Conservation (phyloP, 208 protist genomes). For the Kentomonas sorsogonicus region DNA sequence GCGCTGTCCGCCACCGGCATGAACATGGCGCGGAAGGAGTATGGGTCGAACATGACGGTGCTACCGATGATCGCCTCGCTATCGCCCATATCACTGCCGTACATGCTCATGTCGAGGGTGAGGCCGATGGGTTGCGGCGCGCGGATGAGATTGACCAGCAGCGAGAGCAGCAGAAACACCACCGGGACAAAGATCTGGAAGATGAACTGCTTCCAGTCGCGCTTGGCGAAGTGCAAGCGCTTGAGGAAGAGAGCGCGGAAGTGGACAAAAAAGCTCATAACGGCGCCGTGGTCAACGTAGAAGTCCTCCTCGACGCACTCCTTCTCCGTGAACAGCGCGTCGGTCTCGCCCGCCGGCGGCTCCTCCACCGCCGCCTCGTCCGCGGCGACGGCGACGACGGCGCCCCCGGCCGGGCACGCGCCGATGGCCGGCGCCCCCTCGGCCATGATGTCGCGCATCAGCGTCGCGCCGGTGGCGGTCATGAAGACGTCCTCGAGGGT, state of each 20-base stretch:
- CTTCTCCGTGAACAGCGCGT: slow-evolving; percentile 4
- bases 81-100: too few species aligned
- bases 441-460: slow-evolving; percentile 11
- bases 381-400: slow-evolving; percentile 1
- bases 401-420: neutral
- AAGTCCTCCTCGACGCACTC: slow-evolving; percentile 22
- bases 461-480: slow-evolving; percentile 19
- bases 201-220: slow-evolving; percentile 57
- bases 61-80: too few species aligned
- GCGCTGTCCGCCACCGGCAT: slow-evolving; percentile 12
- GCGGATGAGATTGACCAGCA: slow-evolving; percentile 54
- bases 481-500: slow-evolving; percentile 86
- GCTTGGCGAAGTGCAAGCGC: slow-evolving; percentile 67
- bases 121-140: slow-evolving; percentile 56
- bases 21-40: slow-evolving; percentile 24
- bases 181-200: slow-evolving; percentile 79
- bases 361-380: neutral
- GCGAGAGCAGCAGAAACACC: slow-evolving; percentile 60
- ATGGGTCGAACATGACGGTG: too few species aligned
- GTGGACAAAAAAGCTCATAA: slow-evolving; percentile 42
- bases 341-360: neutral
- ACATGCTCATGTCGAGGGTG: slow-evolving; percentile 63
- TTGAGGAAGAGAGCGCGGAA: slow-evolving; percentile 73
- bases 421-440: slow-evolving; percentile 13
- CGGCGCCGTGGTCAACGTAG: slow-evolving; percentile 9